Evolutionary conservation across 148 eudicot species (phyloP), one percentile per base, ranked within the genome.

Genomic region (Hydrangea macrophylla): DNA sequence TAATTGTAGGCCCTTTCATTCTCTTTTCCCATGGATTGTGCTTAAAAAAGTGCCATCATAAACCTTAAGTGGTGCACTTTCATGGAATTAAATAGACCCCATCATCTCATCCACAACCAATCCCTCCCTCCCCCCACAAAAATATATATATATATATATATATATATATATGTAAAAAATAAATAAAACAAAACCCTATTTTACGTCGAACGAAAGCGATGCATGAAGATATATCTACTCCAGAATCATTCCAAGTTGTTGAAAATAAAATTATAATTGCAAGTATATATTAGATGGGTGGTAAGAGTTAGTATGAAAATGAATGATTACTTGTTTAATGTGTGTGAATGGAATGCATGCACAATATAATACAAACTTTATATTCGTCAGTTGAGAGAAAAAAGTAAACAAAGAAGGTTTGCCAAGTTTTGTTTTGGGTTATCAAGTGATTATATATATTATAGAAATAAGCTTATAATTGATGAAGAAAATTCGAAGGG

Each of bases 51-150:
- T 35, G 45, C 76, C 67, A 64, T 67, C 50, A 59, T 56, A 56
- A 53, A 18, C 71, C 36, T 28, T 60, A 68, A 78, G 71, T 81
- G 81, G 54, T 67, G 71, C 81, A 64, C 84, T 77, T 74, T 13
- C 35, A 53, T 58, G 75, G 44, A 22, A 59, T 53, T 56, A 75
- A 54, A 64, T 62, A 45, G 55, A 28, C 24, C 42, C 58, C 55
- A 15, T 28, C 1, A 33, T 69, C 50, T 27, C 58, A 32, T 33
- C 50, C 59, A 35, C 37, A 33, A 22, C 68, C 70, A 18, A 53
- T 53, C 31, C n/a, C n/a, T n/a, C n/a, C n/a, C n/a, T n/a, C n/a
- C n/a, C n/a, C n/a, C n/a, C n/a, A n/a, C n/a, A n/a, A n/a, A n/a
- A n/a, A n/a, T n/a, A n/a, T n/a, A n/a, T n/a, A n/a, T n/a, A n/a